Base-by-base conservation (phyloP, 1,139 yeast genomes). In the Yamadazyma diospyri region DNA sequence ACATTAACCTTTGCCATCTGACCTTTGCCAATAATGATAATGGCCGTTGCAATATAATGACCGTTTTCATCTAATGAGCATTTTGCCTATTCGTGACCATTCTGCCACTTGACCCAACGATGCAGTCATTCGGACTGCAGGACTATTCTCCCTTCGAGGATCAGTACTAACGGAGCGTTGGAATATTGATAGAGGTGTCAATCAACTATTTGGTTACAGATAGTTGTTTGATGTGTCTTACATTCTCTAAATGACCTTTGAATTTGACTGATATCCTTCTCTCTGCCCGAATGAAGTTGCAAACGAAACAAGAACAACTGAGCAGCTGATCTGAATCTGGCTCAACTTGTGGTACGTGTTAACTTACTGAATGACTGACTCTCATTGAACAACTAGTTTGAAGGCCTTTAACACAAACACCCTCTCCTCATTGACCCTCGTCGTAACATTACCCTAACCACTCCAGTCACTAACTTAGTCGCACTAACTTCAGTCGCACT, bases 111-210 rank as follows among this genome's bases (percentile, higher is more conserved):
- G 30, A 21, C 25, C 78, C 80, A 71, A 68, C 72, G 80, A 68
- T 72, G 81, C 78, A 69, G 59, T 59, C 76, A 64, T 60, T 50
- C 51, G 79, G 76, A 57, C 57, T 70, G 79, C 80, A 74, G 79
- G 73, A 66, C 75, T 51, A 56, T 51, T 40, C 41, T 37, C 37
- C 21, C 30, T 36, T 46, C 30, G 28, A 19, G 29, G 16, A 21
- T 16, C 44, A 50, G 78, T 71, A 71, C 73, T 75, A 75, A 75
- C 81, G 80, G 80, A 75, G 80, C 79, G 75, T 72, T 73, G 80
- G 78, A 36, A 74, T 45, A 73, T 18, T 28, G 30, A 44, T 23
- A 17, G 33, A 18, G 18, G n/a, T 8, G 20, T 20, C 16, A 15
- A 9, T 27, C 23, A n/a, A 18, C 14, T 12, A 9, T 18, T 27